These are phyloP conservation scores for Coffea canephora DNA, from an alignment of 257 asterid genomes.

Conservation along the genomic window DNA sequence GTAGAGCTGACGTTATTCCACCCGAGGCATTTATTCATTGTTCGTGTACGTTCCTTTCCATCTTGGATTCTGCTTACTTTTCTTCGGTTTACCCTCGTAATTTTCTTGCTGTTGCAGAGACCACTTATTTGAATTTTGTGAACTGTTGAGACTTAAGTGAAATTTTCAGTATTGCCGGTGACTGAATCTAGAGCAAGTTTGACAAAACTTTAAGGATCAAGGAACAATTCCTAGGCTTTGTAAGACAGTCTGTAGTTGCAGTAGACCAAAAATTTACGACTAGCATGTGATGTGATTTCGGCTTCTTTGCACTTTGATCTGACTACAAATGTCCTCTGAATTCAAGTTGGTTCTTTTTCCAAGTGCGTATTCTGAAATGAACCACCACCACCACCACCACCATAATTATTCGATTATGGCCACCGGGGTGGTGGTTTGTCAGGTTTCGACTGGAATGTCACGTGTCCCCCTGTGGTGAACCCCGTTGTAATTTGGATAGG, in stretches of 20 bases:
- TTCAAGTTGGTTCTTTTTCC: no score
- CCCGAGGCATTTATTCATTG: not conserved
- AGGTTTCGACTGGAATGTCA: no score
- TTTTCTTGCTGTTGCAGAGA: not conserved
- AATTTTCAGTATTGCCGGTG: not conserved
- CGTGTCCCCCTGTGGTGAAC: no score
- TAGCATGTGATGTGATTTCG: no score
- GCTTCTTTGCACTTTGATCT: no score
- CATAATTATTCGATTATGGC: no score
- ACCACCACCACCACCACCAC: no score
- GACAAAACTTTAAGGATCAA: not conserved
- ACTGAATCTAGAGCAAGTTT: not conserved
- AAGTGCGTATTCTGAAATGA: no score
- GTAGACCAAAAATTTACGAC: no score
- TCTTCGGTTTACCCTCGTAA: not conserved
- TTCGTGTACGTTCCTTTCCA: not conserved
- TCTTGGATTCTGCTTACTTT: not conserved
- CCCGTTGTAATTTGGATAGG: no score
- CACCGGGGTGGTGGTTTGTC: no score
- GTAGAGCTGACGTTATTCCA: not conserved
- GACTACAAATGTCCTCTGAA: no score
- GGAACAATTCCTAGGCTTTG: not conserved
- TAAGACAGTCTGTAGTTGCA: not conserved
- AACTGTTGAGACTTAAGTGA: not conserved
- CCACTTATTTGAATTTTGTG: not conserved